These are phyloP conservation scores for Aspergillus melleus DNA, from an alignment of 2,329 filamentous ascomycete genomes.

Conservation along the genomic window DNA sequence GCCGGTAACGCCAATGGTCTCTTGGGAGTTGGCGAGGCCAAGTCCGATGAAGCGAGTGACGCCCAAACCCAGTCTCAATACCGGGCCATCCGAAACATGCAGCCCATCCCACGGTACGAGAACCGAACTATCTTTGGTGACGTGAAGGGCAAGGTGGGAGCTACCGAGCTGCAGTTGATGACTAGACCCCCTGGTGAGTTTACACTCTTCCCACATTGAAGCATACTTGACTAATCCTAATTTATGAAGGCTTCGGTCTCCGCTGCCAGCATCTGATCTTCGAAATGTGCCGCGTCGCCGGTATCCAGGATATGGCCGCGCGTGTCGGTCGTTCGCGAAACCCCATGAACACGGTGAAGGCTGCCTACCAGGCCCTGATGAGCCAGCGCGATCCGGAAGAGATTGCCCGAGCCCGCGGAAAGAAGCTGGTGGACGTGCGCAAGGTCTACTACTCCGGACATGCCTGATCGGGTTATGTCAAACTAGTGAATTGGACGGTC, in stretches of 20 bases:
- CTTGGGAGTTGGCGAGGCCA: conserved; percentile 86
- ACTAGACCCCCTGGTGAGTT: conserved; percentile 80
- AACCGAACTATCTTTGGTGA: conserved; percentile 87
- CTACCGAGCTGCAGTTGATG: conserved; percentile 79
- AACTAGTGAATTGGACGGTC: background rate
- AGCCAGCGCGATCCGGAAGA: conserved; percentile 85
- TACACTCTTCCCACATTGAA: conserved; percentile 1
- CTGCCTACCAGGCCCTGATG: conserved; percentile 76
- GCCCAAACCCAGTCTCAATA: conserved; percentile 72
- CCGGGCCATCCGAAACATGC: conserved; percentile 86
- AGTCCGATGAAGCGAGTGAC: conserved; percentile 71
- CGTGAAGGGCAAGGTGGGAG: conserved; percentile 79
- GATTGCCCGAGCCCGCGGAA: conserved; percentile 82
- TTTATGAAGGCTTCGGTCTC: conserved; percentile 77
- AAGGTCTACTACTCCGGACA: conserved; percentile 95
- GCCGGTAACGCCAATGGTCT: conserved; percentile 86
- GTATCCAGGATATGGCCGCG: conserved; percentile 83
- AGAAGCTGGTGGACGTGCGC: conserved; percentile 92
- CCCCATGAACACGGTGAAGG: conserved; percentile 98
- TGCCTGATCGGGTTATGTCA: conserved; percentile 48
- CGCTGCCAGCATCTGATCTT: conserved; percentile 89
- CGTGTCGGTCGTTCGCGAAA: conserved; percentile 82
- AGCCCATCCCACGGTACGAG: conserved; percentile 88
- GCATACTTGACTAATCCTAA: conserved; percentile 8
- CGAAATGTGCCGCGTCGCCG: conserved; percentile 85